phyloP scores from a whole-genome alignment of 306 rosid genomes.

The Sicyos edulis region DNA sequence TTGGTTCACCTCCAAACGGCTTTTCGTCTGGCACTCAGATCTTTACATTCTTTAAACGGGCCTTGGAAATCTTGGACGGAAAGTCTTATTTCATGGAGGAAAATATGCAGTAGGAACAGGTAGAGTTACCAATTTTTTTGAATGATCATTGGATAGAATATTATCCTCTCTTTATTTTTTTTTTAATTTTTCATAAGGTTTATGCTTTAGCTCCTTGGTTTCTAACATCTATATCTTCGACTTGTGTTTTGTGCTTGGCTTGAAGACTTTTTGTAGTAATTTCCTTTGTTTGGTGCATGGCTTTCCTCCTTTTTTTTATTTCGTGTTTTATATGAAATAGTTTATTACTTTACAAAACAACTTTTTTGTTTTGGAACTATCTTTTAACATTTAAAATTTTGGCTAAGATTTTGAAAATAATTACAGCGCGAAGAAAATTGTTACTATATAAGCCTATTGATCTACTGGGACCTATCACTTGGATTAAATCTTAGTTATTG shows the following conservation, averaged over 20 bases:
- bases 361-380: background rate
- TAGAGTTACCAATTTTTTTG: background rate
- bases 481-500: background rate
- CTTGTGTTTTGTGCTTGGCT: background rate
- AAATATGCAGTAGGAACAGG: background rate
- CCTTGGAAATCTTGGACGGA: background rate
- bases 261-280: background rate
- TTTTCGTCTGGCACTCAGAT: background rate
- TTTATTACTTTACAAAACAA: background rate
- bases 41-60: background rate
- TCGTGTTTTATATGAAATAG: background rate
- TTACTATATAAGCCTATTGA: background rate
- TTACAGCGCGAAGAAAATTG: background rate
- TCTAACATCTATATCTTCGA: background rate
- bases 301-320: background rate
- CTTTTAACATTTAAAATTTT: background rate
- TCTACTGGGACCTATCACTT: background rate
- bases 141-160: background rate
- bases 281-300: background rate
- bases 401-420: background rate
- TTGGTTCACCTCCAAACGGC: background rate
- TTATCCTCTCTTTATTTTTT: background rate
- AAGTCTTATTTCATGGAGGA: background rate
- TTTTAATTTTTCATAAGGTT: background rate
- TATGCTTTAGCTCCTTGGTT: background rate